phyloP scores from a whole-genome alignment of 2,329 filamentous ascomycete species.

The Fusarium veterinarium region DNA sequence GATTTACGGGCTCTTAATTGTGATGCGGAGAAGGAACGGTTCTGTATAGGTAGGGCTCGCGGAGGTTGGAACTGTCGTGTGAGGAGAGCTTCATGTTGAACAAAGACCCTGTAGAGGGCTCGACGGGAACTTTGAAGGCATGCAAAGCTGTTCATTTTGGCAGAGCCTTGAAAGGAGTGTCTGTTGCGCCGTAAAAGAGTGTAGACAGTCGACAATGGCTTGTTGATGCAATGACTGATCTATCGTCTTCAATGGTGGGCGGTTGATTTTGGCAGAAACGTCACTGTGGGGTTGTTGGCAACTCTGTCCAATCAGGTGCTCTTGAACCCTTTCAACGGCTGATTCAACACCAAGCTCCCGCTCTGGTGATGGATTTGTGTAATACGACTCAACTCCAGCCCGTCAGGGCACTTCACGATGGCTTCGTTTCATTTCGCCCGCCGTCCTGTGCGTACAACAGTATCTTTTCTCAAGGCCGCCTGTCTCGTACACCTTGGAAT shows the following conservation, averaged over 20 bases:
- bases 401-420: constrained; percentile 26
- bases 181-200: neutral
- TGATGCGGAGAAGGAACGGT: constrained; percentile 28
- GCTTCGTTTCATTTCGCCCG: constrained; percentile 51
- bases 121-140: constrained; percentile 59
- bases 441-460: constrained; percentile 53
- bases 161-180: neutral
- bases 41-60: constrained; percentile 21
- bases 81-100: constrained; percentile 48
- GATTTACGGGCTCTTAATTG: constrained; percentile 15
- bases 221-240: constrained; percentile 23
- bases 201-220: constrained; percentile 25
- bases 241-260: constrained; percentile 15
- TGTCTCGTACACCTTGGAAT: constrained; percentile 58
- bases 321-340: constrained; percentile 2
- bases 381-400: neutral
- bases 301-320: constrained; percentile 31
- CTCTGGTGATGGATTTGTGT: constrained; percentile 11
- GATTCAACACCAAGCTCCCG: constrained; percentile 16
- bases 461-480: constrained; percentile 52
- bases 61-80: constrained; percentile 36
- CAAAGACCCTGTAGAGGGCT: constrained; percentile 61
- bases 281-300: constrained; percentile 31
- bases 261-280: constrained; percentile 43
- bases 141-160: constrained; percentile 52